A percentile compares a stretch with the other conserved stretches of the same genome.
Conservation (phyloP, 208 protist species). For the Strigomonas oncopelti region DNA sequence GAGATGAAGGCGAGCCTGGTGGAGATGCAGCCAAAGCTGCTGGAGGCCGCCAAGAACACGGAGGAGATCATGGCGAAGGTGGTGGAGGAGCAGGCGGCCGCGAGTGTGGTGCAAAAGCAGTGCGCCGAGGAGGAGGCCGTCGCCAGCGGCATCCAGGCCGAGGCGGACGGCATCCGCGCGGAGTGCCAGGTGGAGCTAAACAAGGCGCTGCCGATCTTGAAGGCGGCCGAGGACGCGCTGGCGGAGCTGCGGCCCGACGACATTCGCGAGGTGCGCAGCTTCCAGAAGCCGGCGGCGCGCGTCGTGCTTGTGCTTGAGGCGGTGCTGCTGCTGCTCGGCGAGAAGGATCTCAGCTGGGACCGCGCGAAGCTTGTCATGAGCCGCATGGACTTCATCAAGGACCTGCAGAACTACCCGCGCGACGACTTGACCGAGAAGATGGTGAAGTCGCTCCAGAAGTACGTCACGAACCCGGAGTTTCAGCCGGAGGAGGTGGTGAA, state of each 20-base stretch:
- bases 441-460: slow-evolving; percentile 90
- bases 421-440: slow-evolving; percentile 87
- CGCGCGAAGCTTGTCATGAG: slow-evolving; percentile 90
- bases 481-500: slow-evolving; percentile 90
- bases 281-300: slow-evolving; percentile 86
- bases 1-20: slow-evolving; percentile 94
- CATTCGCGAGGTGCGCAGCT: slow-evolving; percentile 92
- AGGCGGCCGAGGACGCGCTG: slow-evolving; percentile 90
- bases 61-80: slow-evolving; percentile 91
- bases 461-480: slow-evolving; percentile 93
- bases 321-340: slow-evolving; percentile 89
- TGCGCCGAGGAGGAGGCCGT: slow-evolving; percentile 84
- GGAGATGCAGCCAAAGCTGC: slow-evolving; percentile 92
- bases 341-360: slow-evolving; percentile 93
- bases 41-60: slow-evolving; percentile 91
- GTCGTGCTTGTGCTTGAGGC: slow-evolving; percentile 92
- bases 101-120: slow-evolving; percentile 78
- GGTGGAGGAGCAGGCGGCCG: slow-evolving; percentile 85
- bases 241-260: slow-evolving; percentile 91
- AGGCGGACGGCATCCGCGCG: slow-evolving; percentile 84
- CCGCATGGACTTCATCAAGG: slow-evolving; percentile 91
- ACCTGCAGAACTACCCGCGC: slow-evolving; percentile 90
- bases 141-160: slow-evolving; percentile 81
- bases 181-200: slow-evolving; percentile 94
- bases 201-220: slow-evolving; percentile 91